Percentiles rank a stretch among this genome's conserved stretches.
phyloP scores from a whole-genome alignment of 2,329 filamentous ascomycete species.

The Clarireedia hainanense region DNA sequence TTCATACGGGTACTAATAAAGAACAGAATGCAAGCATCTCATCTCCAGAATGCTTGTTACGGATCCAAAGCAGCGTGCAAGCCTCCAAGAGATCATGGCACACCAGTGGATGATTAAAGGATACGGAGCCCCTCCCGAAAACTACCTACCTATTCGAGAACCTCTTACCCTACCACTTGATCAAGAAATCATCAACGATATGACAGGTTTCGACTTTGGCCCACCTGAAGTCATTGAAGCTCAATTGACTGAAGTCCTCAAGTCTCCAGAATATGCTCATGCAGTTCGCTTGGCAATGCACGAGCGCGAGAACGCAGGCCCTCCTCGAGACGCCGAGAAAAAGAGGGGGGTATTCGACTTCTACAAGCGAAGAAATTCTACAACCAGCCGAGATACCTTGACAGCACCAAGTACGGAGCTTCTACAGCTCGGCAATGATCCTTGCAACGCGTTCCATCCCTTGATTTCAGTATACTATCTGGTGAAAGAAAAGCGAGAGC shows the following conservation, averaged over 20 bases:
- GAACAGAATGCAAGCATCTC: conserved; percentile 79
- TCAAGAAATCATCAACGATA: conserved; percentile 73
- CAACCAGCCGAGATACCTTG: conserved; percentile 80
- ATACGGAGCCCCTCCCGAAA: conserved; percentile 79
- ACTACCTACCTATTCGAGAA: conserved; percentile 75
- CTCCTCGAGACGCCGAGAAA: conserved; percentile 61
- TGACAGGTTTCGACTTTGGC: conserved; percentile 98
- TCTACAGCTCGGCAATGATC: conserved; percentile 73
- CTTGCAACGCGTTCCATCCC: conserved; percentile 87
- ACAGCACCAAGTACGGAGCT: conserved; percentile 78
- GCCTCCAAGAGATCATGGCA: conserved; percentile 82
- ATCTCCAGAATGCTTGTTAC: conserved; percentile 95
- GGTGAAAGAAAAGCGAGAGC: conserved; percentile 87
- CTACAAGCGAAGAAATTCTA: conserved; percentile 89
- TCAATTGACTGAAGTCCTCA: conserved; percentile 77
- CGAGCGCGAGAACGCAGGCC: conserved; percentile 52
- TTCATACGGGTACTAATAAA: conserved; percentile 12
- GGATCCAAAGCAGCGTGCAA: conserved; percentile 79
- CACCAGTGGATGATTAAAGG: conserved; percentile 97
- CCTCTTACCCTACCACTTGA: conserved; percentile 82
- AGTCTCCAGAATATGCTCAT: conserved; percentile 88
- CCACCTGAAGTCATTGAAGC: conserved; percentile 72
- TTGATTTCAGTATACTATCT: conserved; percentile 92
- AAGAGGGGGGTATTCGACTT: conserved; percentile 85
- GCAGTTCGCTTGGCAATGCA: conserved; percentile 65